A percentile compares a stretch with the other conserved stretches of the same genome.
These are phyloP conservation scores for Lupinus albus DNA, from an alignment of 306 rosid genomes.

Conservation along the genomic window DNA sequence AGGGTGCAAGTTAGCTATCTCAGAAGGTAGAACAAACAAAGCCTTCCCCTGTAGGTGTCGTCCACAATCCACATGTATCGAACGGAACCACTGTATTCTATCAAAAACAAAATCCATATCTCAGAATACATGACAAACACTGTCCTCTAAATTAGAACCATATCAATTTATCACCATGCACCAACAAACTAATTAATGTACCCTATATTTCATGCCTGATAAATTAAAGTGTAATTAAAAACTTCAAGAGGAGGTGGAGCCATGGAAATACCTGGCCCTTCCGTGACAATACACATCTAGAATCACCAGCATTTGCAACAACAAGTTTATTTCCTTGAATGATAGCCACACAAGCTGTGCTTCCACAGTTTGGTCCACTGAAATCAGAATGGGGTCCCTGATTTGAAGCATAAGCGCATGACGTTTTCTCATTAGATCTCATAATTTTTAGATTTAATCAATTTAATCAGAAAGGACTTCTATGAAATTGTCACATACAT, in stretches of 20 bases:
- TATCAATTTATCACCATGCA: conserved; percentile 36
- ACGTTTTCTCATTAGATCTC: conserved; percentile 25
- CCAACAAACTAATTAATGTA: conserved; percentile 21
- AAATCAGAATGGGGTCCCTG: conserved; percentile 97
- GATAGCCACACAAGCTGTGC: conserved; percentile 94
- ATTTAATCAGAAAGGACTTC: conserved; percentile 30
- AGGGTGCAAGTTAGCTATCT: conserved; percentile 24
- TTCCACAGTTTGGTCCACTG: conserved; percentile 80
- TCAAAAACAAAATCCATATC: neutral
- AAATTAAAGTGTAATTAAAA: conserved; percentile 10
- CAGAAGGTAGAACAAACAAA: neutral
- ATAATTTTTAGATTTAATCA: conserved; percentile 22
- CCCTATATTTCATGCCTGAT: conserved; percentile 19
- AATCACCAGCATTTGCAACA: conserved; percentile 98
- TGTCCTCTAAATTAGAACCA: conserved; percentile 13
- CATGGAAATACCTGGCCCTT: conserved; percentile 77
- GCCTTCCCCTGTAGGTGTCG: neutral
- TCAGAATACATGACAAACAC: conserved; percentile 9
- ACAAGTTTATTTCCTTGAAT: conserved; percentile 66
- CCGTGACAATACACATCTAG: conserved; percentile 87
- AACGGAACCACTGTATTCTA: neutral
- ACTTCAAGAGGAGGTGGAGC: conserved; percentile 21
- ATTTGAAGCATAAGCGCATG: conserved; percentile 41
- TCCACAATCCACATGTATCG: neutral
- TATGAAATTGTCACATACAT: conserved; percentile 6